Percentiles rank a stretch among this genome's conserved stretches.
Evolutionary conservation across 106 monocot genomes (phyloP).

Genomic region (Xerophyta viscosa): DNA sequence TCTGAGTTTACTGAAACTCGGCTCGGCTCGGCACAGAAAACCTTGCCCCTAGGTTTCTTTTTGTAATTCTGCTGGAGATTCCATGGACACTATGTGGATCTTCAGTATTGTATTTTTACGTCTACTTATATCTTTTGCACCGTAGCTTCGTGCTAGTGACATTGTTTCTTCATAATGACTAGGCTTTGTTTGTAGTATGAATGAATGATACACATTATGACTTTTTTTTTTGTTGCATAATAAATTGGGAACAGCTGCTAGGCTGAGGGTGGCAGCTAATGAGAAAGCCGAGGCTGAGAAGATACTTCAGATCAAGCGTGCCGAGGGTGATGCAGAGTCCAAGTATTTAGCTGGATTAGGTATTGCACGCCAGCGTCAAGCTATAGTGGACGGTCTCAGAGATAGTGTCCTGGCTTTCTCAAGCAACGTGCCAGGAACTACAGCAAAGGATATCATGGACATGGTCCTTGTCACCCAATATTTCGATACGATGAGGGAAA

Average conservation of each 20-base stretch:
- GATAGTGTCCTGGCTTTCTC: constrained; percentile 80
- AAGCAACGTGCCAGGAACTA: constrained; percentile 62
- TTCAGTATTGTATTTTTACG: no score
- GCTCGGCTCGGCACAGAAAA: no score
- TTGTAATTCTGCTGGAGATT: no score
- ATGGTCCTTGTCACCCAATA: constrained; percentile 91
- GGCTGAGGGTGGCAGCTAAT: constrained; percentile 73
- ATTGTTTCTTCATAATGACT: no score
- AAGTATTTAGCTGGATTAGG: constrained; percentile 82
- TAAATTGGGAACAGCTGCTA: constrained; percentile 53
- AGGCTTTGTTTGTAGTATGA: no score
- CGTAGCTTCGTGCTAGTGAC: no score
- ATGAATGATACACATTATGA: no score
- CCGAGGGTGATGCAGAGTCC: constrained; percentile 88
- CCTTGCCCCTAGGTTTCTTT: no score
- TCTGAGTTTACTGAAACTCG: no score
- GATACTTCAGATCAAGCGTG: constrained; percentile 76
- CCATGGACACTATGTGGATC: no score
- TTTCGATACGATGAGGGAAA: constrained; percentile 93
- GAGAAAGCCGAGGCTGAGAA: constrained; percentile 92
- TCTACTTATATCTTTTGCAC: no score
- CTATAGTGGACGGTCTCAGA: constrained; percentile 88
- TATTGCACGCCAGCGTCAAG: constrained; percentile 81
- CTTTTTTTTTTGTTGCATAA: no score
- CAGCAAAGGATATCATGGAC: constrained; percentile 83